Base-by-base conservation (phyloP, 768 basidiomycete genomes). In the Suillus cothurnatus region DNA sequence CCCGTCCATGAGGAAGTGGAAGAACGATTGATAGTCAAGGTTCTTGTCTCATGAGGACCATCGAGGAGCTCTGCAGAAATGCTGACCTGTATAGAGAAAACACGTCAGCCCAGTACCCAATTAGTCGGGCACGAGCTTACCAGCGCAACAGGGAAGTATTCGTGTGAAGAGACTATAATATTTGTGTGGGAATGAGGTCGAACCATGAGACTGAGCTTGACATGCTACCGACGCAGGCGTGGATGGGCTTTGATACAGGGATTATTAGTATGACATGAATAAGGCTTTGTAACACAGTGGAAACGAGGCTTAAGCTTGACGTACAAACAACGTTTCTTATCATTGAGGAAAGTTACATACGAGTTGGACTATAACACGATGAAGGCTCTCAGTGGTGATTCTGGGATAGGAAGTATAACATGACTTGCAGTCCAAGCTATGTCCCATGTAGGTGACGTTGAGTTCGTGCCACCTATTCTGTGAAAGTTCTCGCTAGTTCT, bases 61-160 rank as follows among this genome's bases (percentile, higher is more conserved):
- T 53, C 65, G 9, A 61, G 64, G 14, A 68, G 59, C 21, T 69
- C 64, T 28, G 63, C 62, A n/a, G 68, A 63, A 15, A 69, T 59
- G 26, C 68, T 64, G 2, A 68, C 68, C 68, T 69, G 47, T 19
- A 23, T 21, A 1, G 23, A 36, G 12, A 3, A 53, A 61, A 17
- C 3, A 23, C 17, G 21, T 26, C 23, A 62, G 23, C 7, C n/a
- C 14, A 31, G 28, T 19, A 9, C 17, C 6, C n/a, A n/a, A 57
- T 4, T 36, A 23, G 17, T 23, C 14, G 14, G 34, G 23, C 1
- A 8, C 7, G 2, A 57, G n/a, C n/a, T 38, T 57, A 57, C 56
- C 15, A 38, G n/a, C 17, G 56, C 56, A 23, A 57, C 23, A 14
- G n/a, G 36, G 36, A 36, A 57, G 56, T 23, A 17, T 9, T 23